Base-by-base conservation (phyloP, 1,284 basidiomycete species). In the Stygiomarasmius scandens region DNA sequence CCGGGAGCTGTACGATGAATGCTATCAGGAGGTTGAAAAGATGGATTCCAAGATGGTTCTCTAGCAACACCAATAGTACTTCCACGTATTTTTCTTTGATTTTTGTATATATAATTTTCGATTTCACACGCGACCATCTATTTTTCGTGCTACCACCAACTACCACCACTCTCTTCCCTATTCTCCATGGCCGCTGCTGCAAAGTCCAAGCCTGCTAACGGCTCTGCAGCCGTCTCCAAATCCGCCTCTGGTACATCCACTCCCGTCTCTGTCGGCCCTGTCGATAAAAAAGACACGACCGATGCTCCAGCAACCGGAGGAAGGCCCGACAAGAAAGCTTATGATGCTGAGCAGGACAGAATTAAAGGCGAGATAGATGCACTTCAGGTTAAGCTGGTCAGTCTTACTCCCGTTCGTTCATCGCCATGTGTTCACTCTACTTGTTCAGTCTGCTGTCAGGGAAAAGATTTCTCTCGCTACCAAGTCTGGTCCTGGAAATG, bases 351-450 rank as follows among this genome's bases (percentile, higher is more conserved):
- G 75, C 94, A 96, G 77, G 86, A 90, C 50, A 84, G 74, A 64
- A 75, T 96, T 65, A 95, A 91, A 75, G 75, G 81, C 38, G 90
- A 95, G 69, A 95, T 97, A 67, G 93, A 94, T 56, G 81, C 75
- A 49, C 73, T 93, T 51, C 93, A 96, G 74, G 72, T 73, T 36
- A 89, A 93, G 75, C 75, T 95, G 61, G 95, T 95, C 68, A 70
- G 92, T 84, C 25, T 11, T n/a, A n/a, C 43, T 49, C 55, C 52
- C 36, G 19, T 36, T 46, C 22, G 43, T 41, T 47, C 16, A 19
- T 19, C 14, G 49, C 49, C 48, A 58, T 23, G 24, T 43, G 43
- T 29, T 63, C 32, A 53, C 41, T 53, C 6, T 56, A 36, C 58
- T 36, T 50, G 48, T 45, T 9, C 70, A 97, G 95, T 83, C 80